Conservation (phyloP, 352 stramenopile genomes). For the Globisporangium acanthophoron region DNA sequence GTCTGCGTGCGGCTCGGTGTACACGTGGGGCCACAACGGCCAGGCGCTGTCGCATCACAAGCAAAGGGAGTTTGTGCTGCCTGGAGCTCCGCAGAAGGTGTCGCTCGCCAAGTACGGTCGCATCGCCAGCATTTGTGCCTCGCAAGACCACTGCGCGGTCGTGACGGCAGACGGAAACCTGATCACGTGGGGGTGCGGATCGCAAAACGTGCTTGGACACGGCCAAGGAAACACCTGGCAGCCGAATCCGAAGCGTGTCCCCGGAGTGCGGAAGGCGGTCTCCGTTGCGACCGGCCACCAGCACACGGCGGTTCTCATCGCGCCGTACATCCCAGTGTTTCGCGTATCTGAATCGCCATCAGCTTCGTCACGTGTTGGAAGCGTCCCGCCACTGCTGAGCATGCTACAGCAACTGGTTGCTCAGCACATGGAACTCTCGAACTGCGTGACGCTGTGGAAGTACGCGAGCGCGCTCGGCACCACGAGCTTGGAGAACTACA, state of each 20-base stretch:
- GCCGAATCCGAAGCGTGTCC: constrained; percentile 67
- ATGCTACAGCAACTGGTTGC: constrained; percentile 48
- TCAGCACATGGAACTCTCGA: constrained; percentile 49
- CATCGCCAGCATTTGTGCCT: constrained; percentile 56
- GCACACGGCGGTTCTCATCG: constrained; percentile 69
- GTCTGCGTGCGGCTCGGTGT: constrained; percentile 53
- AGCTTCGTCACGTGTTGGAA: too few relatives aligned
- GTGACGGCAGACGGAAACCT: constrained; percentile 58
- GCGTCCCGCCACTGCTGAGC: constrained; percentile 2
- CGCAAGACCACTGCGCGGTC: constrained; percentile 73
- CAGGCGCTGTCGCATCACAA: constrained; percentile 51
- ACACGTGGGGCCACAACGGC: constrained; percentile 72
- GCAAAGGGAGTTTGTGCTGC: constrained; percentile 16
- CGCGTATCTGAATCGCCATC: neutral
- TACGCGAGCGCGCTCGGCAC: constrained; percentile 53
- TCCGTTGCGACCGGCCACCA: constrained; percentile 62
- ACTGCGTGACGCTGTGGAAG: constrained; percentile 54
- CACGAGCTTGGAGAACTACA: constrained; percentile 31
- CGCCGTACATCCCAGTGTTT: constrained; percentile 24
- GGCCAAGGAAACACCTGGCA: constrained; percentile 72
- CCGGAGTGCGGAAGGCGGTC: constrained; percentile 67
- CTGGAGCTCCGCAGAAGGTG: constrained; percentile 44
- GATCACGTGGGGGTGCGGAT: constrained; percentile 68
- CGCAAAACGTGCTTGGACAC: constrained; percentile 67
- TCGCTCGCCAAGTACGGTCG: constrained; percentile 34